Evolutionary conservation across 2,329 filamentous ascomycete species (phyloP), one percentile per base, ranked within the genome.

Genomic region (Bipolaris cookei): DNA sequence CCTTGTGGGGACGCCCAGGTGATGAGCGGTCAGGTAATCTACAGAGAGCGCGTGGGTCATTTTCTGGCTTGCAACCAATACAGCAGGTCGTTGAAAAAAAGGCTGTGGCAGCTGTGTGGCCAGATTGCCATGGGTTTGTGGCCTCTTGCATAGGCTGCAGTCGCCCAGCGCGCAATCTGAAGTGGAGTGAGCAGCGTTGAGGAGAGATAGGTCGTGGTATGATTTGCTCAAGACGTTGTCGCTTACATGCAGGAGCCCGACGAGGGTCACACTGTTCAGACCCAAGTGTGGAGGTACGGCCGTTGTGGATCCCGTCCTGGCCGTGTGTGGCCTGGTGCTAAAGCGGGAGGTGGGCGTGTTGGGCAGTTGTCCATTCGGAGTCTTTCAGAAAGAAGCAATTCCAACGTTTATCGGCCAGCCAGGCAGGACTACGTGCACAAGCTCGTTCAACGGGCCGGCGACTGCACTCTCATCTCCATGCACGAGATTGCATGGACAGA

Each of bases 251-350:
- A 58, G 61, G 45, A 56, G 52, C 46, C 44, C 56, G 59, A 62
- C 54, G 51, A 56, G 50, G 59, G 56, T 54, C 45, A 48, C 45
- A 52, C 47, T 52, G 18, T 30, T 41, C 11, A 32, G 21, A 41
- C 54, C 51, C 63, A 53, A 63, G 62, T 67, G 65, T 68, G 69
- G 66, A 65, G 67, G 64, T 62, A 64, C 58, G 66, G 64, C 69
- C 65, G 64, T 62, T 59, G 69, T 67, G 66, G 62, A 65, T 56
- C 28, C 28, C 28, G 28, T 30, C 32, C 34, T 60, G 54, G 54
- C 63, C 56, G 56, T 61, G 65, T 65, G 58, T 65, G 61, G 41
- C 63, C 59, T 63, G 58, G 54, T 56, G 35, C 43, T 60, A 43
- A 46, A 47, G 41, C 23, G 43, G 38, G 39, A 50, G 52, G 47